Base-by-base conservation (phyloP, 2,329 filamentous ascomycete species). In the Grosmannia huntii region DNA sequence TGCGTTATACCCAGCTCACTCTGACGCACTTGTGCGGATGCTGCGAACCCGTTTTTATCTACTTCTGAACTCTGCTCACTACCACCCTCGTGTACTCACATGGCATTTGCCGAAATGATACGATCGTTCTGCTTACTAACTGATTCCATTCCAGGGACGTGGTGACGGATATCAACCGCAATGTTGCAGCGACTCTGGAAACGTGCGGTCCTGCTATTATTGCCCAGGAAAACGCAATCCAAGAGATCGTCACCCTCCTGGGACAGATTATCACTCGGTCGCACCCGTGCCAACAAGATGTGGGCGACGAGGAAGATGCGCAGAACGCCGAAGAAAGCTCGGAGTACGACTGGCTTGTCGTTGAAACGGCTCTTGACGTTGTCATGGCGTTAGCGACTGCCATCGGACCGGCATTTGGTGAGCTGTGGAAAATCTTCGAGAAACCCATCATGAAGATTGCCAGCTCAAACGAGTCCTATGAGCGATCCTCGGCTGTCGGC, bases 1-100 rank as follows among this genome's bases (percentile, higher is more conserved):
- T 83, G 84, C 89, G 89, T 91, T 91, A 92, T 82, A 92, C 92
- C 90, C 91, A 96, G 91, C 91, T 96, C 92, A 96, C 91, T 96
- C 89, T 89, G 87, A 97, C 86, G 85, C 89, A 81, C 76, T 76
- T 76, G 75, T 83, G 87, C 84, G 84, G 76, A 84, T 95, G 90
- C 87, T 90, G 89, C 85, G 85, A 94, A 95, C 75, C 77, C 90
- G 86, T 82, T 28, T 25, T 74, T 76, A 72, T 77, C 77, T 72
- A 72, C 70, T 68, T 72, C 74, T 77, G 73, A 75, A 61, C 50
- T 16, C 60, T 6, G 46, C 50, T 33, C 41, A 44, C 16, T n/a
- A n/a, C 19, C 7, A 19, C 19, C 6, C 41, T 44, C 19, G 19
- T 44, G 41, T n/a, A 44, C 36, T 16, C 36, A 38, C 12, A 14